Conservation (phyloP, 176 grass and related monocot genomes). For the Phyllostachys edulis region DNA sequence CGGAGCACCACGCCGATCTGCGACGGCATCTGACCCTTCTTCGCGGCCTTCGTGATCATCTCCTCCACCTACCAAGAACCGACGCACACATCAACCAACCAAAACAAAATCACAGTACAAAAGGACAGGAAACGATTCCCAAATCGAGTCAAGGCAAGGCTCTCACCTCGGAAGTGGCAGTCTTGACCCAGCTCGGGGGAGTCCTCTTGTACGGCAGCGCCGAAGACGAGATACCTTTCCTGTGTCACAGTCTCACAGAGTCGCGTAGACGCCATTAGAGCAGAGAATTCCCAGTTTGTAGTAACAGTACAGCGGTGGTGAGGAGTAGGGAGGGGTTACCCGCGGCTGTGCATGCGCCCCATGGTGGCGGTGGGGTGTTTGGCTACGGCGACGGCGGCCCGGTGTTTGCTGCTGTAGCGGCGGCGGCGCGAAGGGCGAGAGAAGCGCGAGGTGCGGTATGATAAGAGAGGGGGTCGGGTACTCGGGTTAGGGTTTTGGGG, state of each 20-base stretch:
- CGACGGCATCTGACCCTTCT: slow-evolving; percentile 73
- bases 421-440: slow-evolving; percentile 31
- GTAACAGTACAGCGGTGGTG: background rate
- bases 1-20: slow-evolving; percentile 77
- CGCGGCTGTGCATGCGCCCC: slow-evolving; percentile 85
- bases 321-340: slow-evolving; percentile 19
- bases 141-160: background rate
- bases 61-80: slow-evolving; percentile 48
- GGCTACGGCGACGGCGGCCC: background rate
- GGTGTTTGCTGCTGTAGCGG: background rate
- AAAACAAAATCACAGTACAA: background rate
- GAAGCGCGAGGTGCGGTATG: slow-evolving; percentile 23
- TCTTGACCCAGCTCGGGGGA: slow-evolving; percentile 73
- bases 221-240: slow-evolving; percentile 90
- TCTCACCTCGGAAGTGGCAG: slow-evolving; percentile 46
- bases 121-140: background rate
- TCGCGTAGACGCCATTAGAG: slow-evolving; percentile 43
- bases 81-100: no score
- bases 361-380: slow-evolving; percentile 31
- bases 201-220: slow-evolving; percentile 84
- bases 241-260: slow-evolving; percentile 5
- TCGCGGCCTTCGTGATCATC: slow-evolving; percentile 77
- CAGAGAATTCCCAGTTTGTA: background rate
- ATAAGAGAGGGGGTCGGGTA: background rate
- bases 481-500: slow-evolving; percentile 43